Evolutionary conservation across 768 basidiomycete genomes (phyloP), one percentile per base, ranked within the genome.

Genomic region (Leccinum subtestaceum): DNA sequence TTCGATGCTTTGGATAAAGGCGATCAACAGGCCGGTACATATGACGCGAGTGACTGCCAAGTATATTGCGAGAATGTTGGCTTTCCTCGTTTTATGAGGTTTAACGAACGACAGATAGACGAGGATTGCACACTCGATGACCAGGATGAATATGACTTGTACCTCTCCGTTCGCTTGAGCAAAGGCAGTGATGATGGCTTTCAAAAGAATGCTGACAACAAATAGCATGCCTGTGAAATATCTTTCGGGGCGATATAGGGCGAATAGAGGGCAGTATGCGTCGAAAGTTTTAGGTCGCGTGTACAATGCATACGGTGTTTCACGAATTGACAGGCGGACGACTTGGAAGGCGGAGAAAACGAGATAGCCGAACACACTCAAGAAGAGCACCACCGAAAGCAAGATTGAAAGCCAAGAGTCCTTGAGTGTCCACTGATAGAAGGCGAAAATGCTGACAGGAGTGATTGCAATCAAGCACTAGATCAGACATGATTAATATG

Each of bases 351-450:
- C 68, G 2, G 84, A 78, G 62, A 82, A 79, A 23, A 77, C 65
- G 45, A 93, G 75, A 59, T 79, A 67, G 10, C 76, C 73, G 32
- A 81, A 48, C 32, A 90, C 72, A 49, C 72, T 74, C 49, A 90
- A 65, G 69, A 95, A 76, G 11, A 81, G 72, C 58, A 95, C 66
- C 59, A 89, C 88, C 2, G 94, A 90, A 43, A 98, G 78, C 36
- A 96, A 76, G 64, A 86, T 81, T 0, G 93, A 83, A 2, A 96
- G 79, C 88, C 92, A 93, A 0, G 94, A 95, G 73, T 98, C 94
- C 59, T 83, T 76, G 61, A 95, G 77, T 1, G 90, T 91, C 92
- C 95, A 98, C 72, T 98, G 95, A 72, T 88, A 94, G 67, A 97
- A 83, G 8, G 84, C 78, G 64, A 97, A 92, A 61, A 89, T 83